Conservation (phyloP, 768 basidiomycete species). For the Gelatoporia subvermispora region DNA sequence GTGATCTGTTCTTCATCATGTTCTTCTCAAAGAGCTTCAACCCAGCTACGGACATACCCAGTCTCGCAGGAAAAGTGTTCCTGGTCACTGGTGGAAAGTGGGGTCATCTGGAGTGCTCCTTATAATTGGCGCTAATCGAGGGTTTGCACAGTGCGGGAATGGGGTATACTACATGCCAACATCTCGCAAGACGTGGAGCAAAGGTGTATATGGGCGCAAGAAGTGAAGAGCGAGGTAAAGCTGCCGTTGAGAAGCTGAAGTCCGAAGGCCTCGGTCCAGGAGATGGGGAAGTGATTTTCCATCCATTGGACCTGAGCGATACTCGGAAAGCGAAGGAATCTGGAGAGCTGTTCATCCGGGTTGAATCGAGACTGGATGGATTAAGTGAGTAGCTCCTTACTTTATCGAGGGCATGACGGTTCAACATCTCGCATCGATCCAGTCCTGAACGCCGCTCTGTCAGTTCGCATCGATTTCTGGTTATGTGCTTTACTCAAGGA, state of each 20-base stretch:
- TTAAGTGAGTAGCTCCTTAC: conserved; percentile 27
- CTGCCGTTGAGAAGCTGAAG: conserved; percentile 30
- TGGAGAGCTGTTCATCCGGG: conserved; percentile 32
- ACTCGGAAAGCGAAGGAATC: conserved; percentile 28
- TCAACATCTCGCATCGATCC: conserved; percentile 12
- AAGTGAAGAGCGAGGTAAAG: conserved; percentile 25
- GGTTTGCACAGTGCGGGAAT: conserved; percentile 27
- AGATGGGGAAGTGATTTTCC: conserved; percentile 30
- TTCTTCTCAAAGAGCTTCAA: conserved; percentile 13
- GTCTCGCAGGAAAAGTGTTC: conserved; percentile 41
- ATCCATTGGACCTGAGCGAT: conserved; percentile 36
- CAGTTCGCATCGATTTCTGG: conserved; percentile 7
- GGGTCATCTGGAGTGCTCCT: conserved; percentile 4
- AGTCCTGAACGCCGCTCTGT: conserved; percentile 58
- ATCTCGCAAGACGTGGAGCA: conserved; percentile 37
- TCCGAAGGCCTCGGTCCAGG: conserved; percentile 25
- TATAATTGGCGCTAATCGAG: neutral
- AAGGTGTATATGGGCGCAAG: conserved; percentile 36
- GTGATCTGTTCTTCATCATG: neutral
- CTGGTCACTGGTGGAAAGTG: conserved; percentile 49
- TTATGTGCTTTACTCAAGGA: neutral
- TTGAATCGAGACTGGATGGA: conserved; percentile 40
- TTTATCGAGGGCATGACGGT: conserved; percentile 15
- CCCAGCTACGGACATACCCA: conserved; percentile 36
- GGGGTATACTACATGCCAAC: conserved; percentile 33